Evolutionary conservation across 2,329 filamentous ascomycete species (phyloP).

Genomic region (Fusarium sp.): DNA sequence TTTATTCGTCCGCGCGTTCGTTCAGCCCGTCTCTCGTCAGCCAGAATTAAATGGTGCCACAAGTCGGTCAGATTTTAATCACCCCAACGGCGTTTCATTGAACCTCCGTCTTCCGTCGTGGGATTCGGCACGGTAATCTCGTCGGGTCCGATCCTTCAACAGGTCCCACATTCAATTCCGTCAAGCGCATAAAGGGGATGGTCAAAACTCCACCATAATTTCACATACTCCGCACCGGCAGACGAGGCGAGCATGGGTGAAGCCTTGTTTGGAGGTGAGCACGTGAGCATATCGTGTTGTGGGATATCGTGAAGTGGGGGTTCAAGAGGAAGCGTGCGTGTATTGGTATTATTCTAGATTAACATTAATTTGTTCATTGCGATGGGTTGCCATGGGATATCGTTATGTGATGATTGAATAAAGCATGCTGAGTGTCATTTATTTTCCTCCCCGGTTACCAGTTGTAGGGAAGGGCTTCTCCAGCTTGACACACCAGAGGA

Average conservation of each 20-base stretch:
- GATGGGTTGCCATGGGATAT: neutral
- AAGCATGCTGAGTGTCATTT: neutral
- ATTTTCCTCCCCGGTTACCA: constrained; percentile 39
- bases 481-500: constrained; percentile 69
- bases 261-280: neutral
- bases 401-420: neutral
- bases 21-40: neutral
- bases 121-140: neutral
- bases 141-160: neutral
- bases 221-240: neutral
- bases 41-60: neutral
- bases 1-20: neutral
- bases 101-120: neutral
- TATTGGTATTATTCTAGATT: neutral
- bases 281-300: neutral
- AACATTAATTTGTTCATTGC: neutral
- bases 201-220: neutral
- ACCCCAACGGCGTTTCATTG: neutral
- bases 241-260: neutral
- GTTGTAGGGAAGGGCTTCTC: constrained; percentile 70
- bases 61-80: neutral
- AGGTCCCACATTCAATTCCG: neutral
- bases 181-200: neutral
- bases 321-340: neutral
- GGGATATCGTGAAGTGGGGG: neutral